Evolutionary conservation across 2,329 filamentous ascomycete species (phyloP), one percentile per base, ranked within the genome.

Genomic region (Cladosporium sp.): DNA sequence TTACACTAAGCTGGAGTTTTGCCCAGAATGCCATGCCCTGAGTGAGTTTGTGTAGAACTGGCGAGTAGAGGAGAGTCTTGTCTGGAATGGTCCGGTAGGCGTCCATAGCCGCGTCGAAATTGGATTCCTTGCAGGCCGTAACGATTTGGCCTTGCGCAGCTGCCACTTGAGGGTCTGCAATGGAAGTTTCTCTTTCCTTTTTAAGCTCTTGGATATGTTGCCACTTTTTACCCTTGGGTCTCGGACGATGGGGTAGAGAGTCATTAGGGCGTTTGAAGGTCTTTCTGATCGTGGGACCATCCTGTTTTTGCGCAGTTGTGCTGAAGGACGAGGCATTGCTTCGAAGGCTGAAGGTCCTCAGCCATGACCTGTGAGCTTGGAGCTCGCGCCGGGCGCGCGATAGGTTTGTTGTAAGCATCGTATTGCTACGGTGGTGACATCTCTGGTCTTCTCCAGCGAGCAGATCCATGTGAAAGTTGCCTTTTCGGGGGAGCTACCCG

Each of bases 361-460:
- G 62, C 67, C 67, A 69, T 51, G 38, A 38, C 12, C 60, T 60
- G 55, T 69, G 67, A 12, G 59, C 51, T 50, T 66, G 64, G 20
- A 68, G 59, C 60, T 68, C 60, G 9, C 60, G 25, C 49, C 63
- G 67, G 28, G 60, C 60, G 49, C 63, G 60, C 34, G 61, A 51
- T 36, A 64, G 36, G 54, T 50, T 58, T n/a, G 36, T 17, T 22
- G 39, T 30, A 15, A 61, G 57, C 63, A 64, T 64, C 28, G 45
- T 37, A 17, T 40, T 38, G 42, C 8, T 34, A 34, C 7, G n/a
- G 30, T 47, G 30, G 5, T 52, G 61, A 12, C 64, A 54, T 34
- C 30, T 43, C 50, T 57, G 17, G 62, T 50, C 9, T 55, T 51
- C 45, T 63, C 59, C 62, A 65, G 28, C 25, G 37, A 42, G 12